These are phyloP conservation scores for Capsella rubella DNA, from an alignment of 441 rosid species.

Conservation along the genomic window DNA sequence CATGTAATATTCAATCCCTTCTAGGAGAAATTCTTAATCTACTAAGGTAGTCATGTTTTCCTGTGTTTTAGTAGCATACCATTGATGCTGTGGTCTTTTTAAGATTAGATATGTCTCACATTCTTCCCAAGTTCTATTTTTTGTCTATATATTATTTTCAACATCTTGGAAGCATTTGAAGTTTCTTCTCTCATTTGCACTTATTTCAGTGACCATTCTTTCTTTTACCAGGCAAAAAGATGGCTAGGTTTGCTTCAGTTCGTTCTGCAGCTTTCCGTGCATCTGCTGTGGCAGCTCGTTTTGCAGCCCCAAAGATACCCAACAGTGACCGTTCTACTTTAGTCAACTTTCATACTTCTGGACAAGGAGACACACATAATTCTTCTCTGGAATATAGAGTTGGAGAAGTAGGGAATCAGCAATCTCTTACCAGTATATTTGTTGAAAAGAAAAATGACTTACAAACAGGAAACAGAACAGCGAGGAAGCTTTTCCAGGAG, in stretches of 20 bases:
- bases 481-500: constrained; percentile 67
- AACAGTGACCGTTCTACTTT: constrained; percentile 35
- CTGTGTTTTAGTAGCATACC: not conserved
- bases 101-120: not conserved
- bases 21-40: not conserved
- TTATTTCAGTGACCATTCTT: constrained; percentile 8
- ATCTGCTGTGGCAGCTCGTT: constrained; percentile 67
- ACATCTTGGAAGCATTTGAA: constrained; percentile 8
- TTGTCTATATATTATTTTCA: constrained; percentile 3
- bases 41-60: not conserved
- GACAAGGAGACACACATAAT: constrained; percentile 40
- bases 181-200: constrained; percentile 3
- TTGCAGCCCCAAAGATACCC: constrained; percentile 39
- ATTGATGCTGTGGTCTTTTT: not conserved
- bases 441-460: constrained; percentile 45
- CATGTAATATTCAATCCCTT: not conserved
- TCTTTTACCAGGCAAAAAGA: constrained; percentile 59
- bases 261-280: constrained; percentile 80
- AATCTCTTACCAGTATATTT: constrained; percentile 35
- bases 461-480: constrained; percentile 50
- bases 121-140: not conserved
- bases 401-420: constrained; percentile 46
- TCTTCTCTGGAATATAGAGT: constrained; percentile 38
- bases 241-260: constrained; percentile 68
- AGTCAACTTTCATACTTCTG: constrained; percentile 48